A percentile compares a stretch with the other conserved stretches of the same genome.
Conservation (phyloP, 441 rosid genomes). For the Adansonia rubrostipa region DNA sequence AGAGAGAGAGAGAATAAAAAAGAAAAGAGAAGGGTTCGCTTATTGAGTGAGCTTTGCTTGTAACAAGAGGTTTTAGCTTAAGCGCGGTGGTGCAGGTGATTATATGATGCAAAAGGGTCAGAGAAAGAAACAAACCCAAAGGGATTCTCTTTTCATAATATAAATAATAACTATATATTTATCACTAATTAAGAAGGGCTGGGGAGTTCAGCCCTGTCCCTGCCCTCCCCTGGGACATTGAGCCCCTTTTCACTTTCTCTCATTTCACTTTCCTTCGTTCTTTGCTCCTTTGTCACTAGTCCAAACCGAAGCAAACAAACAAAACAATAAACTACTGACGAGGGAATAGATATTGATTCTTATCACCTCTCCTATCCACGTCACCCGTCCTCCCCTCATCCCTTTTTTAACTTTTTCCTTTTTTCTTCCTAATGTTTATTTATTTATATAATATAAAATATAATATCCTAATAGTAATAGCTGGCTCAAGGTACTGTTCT, state of each 20-base stretch:
- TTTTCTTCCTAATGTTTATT: neutral
- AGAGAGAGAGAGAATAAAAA: neutral
- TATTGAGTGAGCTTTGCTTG: constrained; percentile 30
- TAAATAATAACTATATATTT: neutral
- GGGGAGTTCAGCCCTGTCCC: no score
- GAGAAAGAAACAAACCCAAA: neutral
- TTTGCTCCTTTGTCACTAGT: neutral
- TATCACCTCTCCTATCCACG: constrained; percentile 6
- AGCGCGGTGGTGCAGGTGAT: neutral
- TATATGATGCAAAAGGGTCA: neutral
- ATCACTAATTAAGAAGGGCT: neutral
- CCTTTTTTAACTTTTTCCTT: neutral
- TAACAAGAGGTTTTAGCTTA: neutral
- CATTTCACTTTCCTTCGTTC: neutral
- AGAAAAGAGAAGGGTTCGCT: constrained; percentile 12
- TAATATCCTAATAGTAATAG: neutral
- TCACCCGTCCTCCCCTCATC: neutral
- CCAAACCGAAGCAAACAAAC: constrained; percentile 13
- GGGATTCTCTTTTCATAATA: constrained; percentile 8
- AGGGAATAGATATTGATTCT: no score
- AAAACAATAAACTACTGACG: neutral
- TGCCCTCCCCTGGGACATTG: neutral
- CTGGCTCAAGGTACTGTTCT: constrained; percentile 11
- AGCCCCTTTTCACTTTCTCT: neutral
- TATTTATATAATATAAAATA: no score